Conservation (phyloP, 257 asterid genomes). For the Handroanthus guayacan region DNA sequence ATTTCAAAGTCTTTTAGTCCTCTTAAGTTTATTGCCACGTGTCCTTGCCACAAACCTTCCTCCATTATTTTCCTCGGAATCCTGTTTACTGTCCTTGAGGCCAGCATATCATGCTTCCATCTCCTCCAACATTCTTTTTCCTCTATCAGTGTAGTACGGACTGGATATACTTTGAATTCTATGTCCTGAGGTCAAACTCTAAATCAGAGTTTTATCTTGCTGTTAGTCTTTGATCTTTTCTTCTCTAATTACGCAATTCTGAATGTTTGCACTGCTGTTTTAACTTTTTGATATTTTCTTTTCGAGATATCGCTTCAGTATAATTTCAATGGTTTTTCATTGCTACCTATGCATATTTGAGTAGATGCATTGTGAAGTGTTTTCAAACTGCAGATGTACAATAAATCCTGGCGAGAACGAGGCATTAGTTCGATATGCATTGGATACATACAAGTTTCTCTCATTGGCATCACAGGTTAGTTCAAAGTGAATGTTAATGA, state of each 20-base stretch:
- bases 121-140: neutral
- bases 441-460: slow-evolving; percentile 82
- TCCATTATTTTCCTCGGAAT: neutral
- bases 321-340: neutral
- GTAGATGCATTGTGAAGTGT: slow-evolving; percentile 23
- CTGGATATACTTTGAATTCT: neutral
- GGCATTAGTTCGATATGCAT: slow-evolving; percentile 92
- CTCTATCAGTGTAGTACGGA: neutral
- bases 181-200: neutral
- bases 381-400: slow-evolving; percentile 74
- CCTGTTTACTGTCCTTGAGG: neutral
- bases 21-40: neutral
- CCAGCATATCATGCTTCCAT: neutral
- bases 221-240: slow-evolving; percentile 17
- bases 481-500: slow-evolving; percentile 3
- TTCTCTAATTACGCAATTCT: neutral
- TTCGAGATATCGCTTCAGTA: slow-evolving; percentile 23
- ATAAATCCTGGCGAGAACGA: slow-evolving; percentile 99
- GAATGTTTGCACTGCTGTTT: neutral
- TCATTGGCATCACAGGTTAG: slow-evolving; percentile 92
- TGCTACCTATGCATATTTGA: slow-evolving; percentile 11
- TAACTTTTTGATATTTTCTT: slow-evolving; percentile 1
- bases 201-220: neutral
- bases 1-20: neutral
- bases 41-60: neutral